These are phyloP conservation scores for Chrysanthemum lavandulifolium DNA, from an alignment of 129 eudicot species.

Conservation along the genomic window DNA sequence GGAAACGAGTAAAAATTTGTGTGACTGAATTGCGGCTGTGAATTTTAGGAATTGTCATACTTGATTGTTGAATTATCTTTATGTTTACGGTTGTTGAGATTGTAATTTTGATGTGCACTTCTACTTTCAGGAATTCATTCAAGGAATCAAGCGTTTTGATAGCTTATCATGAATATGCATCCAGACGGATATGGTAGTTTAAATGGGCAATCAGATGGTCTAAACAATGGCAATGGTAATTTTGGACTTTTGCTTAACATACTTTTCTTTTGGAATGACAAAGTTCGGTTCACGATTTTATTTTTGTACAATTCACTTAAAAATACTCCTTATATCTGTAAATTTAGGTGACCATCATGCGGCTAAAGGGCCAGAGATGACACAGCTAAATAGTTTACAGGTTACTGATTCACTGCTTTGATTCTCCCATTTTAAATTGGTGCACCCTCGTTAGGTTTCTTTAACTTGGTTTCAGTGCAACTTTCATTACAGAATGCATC, in stretches of 20 bases:
- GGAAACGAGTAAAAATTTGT: neutral
- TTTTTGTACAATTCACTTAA: too few relatives aligned
- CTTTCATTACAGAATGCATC: conserved; percentile 66
- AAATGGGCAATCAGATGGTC: conserved; percentile 41
- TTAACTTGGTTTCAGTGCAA: conserved; percentile 20
- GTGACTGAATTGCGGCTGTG: neutral
- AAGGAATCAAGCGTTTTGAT: conserved; percentile 23
- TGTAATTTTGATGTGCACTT: neutral
- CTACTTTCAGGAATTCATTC: conserved; percentile 15
- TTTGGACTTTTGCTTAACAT: conserved; percentile 10
- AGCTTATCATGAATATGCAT: conserved; percentile 49
- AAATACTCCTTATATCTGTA: too few relatives aligned
- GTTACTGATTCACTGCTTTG: conserved; percentile 31
- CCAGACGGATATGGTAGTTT: conserved; percentile 37
- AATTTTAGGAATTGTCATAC: neutral
- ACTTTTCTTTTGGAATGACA: too few relatives aligned
- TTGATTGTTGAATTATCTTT: conserved; percentile 12
- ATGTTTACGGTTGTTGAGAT: neutral
- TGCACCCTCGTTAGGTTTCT: neutral
- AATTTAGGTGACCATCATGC: conserved; percentile 33
- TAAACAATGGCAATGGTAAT: conserved; percentile 33
- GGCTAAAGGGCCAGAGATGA: conserved; percentile 56
- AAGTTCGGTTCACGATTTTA: too few relatives aligned
- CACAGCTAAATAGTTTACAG: conserved; percentile 63
- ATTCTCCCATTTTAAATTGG: neutral